Base-by-base conservation (phyloP, 306 rosid species). In the Ormosia emarginata region DNA sequence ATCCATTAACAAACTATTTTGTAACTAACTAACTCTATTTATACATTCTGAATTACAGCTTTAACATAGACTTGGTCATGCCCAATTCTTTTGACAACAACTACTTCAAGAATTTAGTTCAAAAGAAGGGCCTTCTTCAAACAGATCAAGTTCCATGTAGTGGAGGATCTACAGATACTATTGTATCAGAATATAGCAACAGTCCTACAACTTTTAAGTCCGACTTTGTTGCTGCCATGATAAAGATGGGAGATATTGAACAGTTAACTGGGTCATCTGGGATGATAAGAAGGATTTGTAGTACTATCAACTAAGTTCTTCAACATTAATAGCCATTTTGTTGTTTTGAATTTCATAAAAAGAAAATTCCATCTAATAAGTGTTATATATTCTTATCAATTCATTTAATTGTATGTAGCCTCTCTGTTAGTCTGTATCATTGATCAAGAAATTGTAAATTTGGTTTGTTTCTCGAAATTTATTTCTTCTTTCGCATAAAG, bases 1-100 rank as follows among this genome's bases (percentile, higher is more conserved):
- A n/a, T n/a, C n/a, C n/a, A n/a, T n/a, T n/a, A n/a, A n/a, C n/a
- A n/a, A n/a, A n/a, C n/a, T n/a, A n/a, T n/a, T n/a, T n/a, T n/a
- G n/a, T n/a, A n/a, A n/a, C n/a, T n/a, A n/a, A n/a, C n/a, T n/a
- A n/a, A n/a, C n/a, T n/a, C n/a, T n/a, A n/a, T n/a, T n/a, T n/a
- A n/a, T n/a, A n/a, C n/a, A n/a, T n/a, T n/a, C n/a, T n/a, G n/a
- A n/a, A n/a, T n/a, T n/a, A n/a, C n/a, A n/a, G n/a, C n/a, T n/a
- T n/a, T n/a, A n/a, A n/a, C n/a, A n/a, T 90, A 0, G 92, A 90
- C 8, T 83, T 90, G 85, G 92, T 90, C 5, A 88, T 92, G 8
- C 92, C 90, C 0, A 90, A 88, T 66, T 87, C 89, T 1, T 88
- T 90, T 62, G 90, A 90, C 83, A 83, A 87, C 75, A 88, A 88